phyloP scores from a whole-genome alignment of 371 early-diverging fungal species.

The Mucor saturninus region DNA sequence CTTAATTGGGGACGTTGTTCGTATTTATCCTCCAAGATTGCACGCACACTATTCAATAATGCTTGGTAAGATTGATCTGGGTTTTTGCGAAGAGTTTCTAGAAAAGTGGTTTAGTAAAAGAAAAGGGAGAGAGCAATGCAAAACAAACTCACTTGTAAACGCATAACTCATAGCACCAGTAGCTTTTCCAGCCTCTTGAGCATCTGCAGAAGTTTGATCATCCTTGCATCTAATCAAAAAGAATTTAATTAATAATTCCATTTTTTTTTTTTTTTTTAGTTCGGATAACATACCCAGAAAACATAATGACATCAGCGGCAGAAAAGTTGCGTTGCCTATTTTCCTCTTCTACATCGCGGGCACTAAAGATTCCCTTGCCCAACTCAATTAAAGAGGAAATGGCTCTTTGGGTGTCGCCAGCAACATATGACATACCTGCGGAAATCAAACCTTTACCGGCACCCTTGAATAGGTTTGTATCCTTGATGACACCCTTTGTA shows the following conservation, averaged over 20 bases:
- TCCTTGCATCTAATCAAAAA: constrained; percentile 73
- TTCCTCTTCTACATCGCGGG: constrained; percentile 46
- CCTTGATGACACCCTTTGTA: constrained; percentile 68
- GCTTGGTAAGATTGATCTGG: constrained; percentile 36
- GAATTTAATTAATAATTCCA: constrained; percentile 44
- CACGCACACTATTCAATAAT: constrained; percentile 32
- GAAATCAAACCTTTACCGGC: constrained; percentile 51
- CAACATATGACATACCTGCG: constrained; percentile 56
- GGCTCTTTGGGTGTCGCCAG: constrained; percentile 51
- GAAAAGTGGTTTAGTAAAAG: neutral
- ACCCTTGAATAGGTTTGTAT: constrained; percentile 52
- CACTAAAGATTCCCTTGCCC: constrained; percentile 46
- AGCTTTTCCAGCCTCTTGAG: constrained; percentile 56
- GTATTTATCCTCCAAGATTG: constrained; percentile 32
- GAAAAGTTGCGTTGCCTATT: constrained; percentile 52
- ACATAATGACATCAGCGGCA: constrained; percentile 83
- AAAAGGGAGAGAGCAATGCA: neutral
- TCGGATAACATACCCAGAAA: constrained; percentile 68
- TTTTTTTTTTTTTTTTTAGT: neutral
- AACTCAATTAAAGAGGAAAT: constrained; percentile 47
- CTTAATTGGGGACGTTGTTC: constrained; percentile 39
- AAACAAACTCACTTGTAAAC: constrained; percentile 53
- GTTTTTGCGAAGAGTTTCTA: constrained; percentile 31
- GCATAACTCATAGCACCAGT: constrained; percentile 90
- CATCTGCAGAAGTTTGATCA: constrained; percentile 88